Evolutionary conservation across 305 asterid genomes (phyloP).

Genomic region (Ilex paraguariensis): DNA sequence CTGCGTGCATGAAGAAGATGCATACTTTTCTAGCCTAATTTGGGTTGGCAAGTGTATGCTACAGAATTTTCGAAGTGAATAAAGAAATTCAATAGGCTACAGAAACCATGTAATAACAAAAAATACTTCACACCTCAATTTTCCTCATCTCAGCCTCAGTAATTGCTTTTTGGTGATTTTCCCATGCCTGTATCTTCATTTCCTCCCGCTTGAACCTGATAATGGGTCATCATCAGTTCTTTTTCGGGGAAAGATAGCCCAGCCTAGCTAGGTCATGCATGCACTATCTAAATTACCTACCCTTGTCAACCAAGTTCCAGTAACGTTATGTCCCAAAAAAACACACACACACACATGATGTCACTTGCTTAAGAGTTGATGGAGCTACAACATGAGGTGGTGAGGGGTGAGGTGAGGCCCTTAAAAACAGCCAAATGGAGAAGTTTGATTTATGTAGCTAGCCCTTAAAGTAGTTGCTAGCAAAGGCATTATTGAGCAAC

Average conservation of each 20-base stretch:
- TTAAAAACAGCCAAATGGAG: no score
- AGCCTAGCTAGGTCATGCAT: no score
- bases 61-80: not conserved
- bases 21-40: not conserved
- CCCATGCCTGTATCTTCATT: slow-evolving; percentile 40
- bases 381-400: no score
- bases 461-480: not conserved
- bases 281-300: no score
- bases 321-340: no score
- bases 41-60: not conserved
- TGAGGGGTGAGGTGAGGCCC: no score
- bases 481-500: not conserved
- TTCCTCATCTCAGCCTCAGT: slow-evolving; percentile 39
- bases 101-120: not conserved
- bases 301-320: no score
- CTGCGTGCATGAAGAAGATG: no score
- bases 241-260: no score
- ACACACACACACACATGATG: no score
- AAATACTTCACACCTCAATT: slow-evolving; percentile 20
- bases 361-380: no score
- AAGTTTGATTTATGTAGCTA: not conserved
- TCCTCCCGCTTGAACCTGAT: slow-evolving; percentile 33
- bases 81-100: not conserved
- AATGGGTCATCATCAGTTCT: slow-evolving; percentile 4
- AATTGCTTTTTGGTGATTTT: slow-evolving; percentile 37